Percentiles rank a stretch among this genome's conserved stretches.
phyloP scores from a whole-genome alignment of 257 asterid species.

The Nicotiana otophora region DNA sequence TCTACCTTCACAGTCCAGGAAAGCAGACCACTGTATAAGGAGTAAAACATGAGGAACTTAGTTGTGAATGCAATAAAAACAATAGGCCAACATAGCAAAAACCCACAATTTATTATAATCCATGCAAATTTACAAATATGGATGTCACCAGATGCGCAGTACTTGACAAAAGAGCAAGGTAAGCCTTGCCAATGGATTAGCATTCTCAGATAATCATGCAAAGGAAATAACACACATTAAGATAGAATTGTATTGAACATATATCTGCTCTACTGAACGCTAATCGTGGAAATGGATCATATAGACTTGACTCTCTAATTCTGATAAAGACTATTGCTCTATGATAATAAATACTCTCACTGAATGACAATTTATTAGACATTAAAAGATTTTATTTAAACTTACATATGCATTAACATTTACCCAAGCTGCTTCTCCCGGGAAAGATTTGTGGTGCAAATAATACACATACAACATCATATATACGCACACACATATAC shows the following conservation, averaged over 20 bases:
- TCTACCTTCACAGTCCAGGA: conserved; percentile 87
- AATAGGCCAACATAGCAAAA: neutral
- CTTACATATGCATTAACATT: neutral
- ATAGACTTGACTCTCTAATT: neutral
- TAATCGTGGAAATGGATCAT: neutral
- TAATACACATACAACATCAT: neutral
- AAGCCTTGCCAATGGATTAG: neutral
- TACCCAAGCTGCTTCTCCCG: neutral
- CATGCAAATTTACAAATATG: neutral
- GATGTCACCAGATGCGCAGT: neutral
- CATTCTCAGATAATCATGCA: neutral
- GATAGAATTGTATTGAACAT: neutral
- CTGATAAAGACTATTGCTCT: neutral
- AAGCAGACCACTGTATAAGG: conserved; percentile 67
- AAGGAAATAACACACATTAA: neutral
- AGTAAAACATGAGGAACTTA: neutral
- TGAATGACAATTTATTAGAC: neutral
- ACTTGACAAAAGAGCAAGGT: neutral
- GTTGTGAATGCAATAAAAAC: neutral
- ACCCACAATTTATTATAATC: neutral
- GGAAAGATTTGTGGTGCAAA: neutral
- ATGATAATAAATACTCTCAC: neutral
- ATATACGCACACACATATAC: neutral
- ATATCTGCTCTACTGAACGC: neutral
- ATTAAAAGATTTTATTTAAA: neutral